phyloP scores from a whole-genome alignment of 208 protist genomes.

The Tritrichomonas musculus region DNA sequence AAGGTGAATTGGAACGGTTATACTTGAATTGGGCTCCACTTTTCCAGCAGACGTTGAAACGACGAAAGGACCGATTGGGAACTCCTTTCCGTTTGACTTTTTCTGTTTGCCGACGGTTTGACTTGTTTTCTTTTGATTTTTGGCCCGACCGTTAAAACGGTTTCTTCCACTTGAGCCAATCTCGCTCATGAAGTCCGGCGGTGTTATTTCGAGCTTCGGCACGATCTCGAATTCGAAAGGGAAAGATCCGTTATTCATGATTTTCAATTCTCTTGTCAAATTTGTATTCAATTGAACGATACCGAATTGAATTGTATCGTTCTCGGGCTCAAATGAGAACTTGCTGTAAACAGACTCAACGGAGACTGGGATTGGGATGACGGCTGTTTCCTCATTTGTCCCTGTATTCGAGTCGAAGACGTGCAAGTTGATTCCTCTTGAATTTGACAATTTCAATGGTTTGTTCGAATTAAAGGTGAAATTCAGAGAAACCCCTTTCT shows the following conservation, averaged over 20 bases:
- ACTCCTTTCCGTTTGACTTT: background rate
- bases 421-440: background rate
- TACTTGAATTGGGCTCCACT: background rate
- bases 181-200: too few relatives aligned
- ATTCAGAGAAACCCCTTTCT: background rate
- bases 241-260: background rate
- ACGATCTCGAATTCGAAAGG: slow-evolving; percentile 9
- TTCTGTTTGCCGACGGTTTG: background rate
- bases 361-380: background rate
- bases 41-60: background rate
- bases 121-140: background rate
- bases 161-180: background rate
- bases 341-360: background rate
- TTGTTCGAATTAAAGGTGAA: background rate
- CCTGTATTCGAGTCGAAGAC: background rate
- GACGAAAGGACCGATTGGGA: background rate
- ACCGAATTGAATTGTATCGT: background rate
- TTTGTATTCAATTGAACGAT: background rate
- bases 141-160: background rate
- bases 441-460: background rate
- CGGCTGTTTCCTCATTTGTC: background rate
- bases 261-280: background rate
- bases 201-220: background rate
- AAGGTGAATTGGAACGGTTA: background rate
- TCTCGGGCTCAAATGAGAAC: background rate